Conservation (phyloP, 2,329 filamentous ascomycete genomes). For the Cytospora piceicola region DNA sequence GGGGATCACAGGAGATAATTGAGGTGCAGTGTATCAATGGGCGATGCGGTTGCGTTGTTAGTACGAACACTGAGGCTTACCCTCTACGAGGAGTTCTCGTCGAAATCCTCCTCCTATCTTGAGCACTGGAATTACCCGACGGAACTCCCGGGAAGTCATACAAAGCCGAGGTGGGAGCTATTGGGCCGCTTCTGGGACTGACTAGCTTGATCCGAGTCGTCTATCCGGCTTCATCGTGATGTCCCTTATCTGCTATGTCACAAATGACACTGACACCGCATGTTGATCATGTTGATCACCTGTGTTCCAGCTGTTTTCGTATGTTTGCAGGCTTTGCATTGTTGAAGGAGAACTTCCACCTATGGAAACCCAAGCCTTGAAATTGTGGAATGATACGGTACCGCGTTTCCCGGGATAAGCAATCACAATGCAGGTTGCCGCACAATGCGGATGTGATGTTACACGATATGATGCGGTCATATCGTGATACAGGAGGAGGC, state of each 20-base stretch:
- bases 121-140: too few species aligned
- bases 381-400: background rate
- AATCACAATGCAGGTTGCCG: background rate
- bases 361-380: background rate
- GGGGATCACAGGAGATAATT: background rate
- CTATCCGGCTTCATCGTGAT: background rate
- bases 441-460: background rate
- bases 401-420: background rate
- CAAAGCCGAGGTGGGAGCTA: background rate
- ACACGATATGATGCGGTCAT: background rate
- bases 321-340: background rate
- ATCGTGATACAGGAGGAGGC: background rate
- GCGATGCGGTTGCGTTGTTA: background rate
- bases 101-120: background rate
- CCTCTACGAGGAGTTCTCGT: background rate
- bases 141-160: background rate
- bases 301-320: background rate
- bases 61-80: background rate
- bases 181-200: background rate
- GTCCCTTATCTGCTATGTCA: background rate
- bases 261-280: background rate
- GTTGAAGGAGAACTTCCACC: background rate
- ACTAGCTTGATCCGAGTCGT: background rate
- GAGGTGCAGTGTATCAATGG: too few species aligned
- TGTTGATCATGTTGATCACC: background rate